Percentiles rank a stretch among this genome's conserved stretches.
These are phyloP conservation scores for Aspergillus costaricaensis DNA, from an alignment of 2,329 filamentous ascomycete species.

Conservation along the genomic window DNA sequence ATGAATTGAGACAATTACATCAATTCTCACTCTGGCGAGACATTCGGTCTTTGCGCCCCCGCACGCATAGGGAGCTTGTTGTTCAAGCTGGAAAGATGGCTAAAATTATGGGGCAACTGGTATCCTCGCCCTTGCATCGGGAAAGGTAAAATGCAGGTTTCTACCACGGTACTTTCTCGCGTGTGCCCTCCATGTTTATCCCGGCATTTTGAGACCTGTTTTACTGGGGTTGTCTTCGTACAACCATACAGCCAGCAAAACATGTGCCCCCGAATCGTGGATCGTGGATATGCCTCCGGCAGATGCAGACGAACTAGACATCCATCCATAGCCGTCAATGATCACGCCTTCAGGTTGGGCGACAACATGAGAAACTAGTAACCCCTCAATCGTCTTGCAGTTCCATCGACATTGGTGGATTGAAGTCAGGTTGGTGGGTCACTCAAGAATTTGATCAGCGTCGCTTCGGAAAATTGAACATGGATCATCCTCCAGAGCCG, in stretches of 20 bases:
- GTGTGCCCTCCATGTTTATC: not conserved
- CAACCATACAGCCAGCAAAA: not conserved
- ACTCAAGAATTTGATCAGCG: slow-evolving; percentile 2
- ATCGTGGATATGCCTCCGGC: not conserved
- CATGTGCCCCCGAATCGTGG: too few species aligned
- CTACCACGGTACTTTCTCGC: not conserved
- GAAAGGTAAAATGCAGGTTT: not conserved
- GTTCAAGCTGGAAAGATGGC: not conserved
- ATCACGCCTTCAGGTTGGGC: too few species aligned
- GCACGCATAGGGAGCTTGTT: not conserved
- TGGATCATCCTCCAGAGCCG: not conserved
- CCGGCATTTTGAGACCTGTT: not conserved
- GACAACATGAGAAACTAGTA: too few species aligned
- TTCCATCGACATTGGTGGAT: not conserved
- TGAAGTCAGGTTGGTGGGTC: not conserved
- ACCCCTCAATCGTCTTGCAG: too few species aligned
- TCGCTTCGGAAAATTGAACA: not conserved
- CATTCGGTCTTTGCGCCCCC: not conserved
- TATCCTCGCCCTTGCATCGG: not conserved
- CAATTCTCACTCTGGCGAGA: not conserved
- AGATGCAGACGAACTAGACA: not conserved
- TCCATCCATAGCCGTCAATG: too few species aligned
- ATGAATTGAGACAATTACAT: not conserved
- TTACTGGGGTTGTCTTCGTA: too few species aligned
- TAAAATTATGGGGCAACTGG: not conserved